A percentile compares a stretch with the other conserved stretches of the same genome.
These are phyloP conservation scores for Tephrocybe sp. DNA, from an alignment of 768 basidiomycete genomes.

Conservation along the genomic window DNA sequence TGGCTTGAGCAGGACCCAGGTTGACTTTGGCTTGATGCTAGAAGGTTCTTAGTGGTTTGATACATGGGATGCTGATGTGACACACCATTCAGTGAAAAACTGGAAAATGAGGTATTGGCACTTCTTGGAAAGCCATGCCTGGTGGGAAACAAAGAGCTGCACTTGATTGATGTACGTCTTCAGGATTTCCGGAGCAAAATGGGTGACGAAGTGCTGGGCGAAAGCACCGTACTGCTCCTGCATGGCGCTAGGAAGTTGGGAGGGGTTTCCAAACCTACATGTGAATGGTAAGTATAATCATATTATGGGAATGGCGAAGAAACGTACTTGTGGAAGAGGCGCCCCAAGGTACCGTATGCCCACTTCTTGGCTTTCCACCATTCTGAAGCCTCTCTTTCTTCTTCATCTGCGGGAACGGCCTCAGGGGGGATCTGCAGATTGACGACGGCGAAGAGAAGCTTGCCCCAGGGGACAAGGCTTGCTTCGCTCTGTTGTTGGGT, in stretches of 20 bases:
- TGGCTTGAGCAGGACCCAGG: slow-evolving; percentile 84
- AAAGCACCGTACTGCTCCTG: slow-evolving; percentile 68
- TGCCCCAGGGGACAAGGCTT: slow-evolving; percentile 85
- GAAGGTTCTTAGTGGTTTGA: neutral
- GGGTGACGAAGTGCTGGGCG: slow-evolving; percentile 70
- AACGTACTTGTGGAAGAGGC: slow-evolving; percentile 69
- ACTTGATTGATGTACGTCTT: slow-evolving; percentile 72
- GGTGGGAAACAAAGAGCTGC: slow-evolving; percentile 69
- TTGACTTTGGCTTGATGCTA: slow-evolving; percentile 91
- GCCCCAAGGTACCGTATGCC: slow-evolving; percentile 80
- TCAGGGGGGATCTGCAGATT: slow-evolving; percentile 65
- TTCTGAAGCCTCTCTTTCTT: slow-evolving; percentile 72
- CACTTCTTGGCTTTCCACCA: slow-evolving; percentile 96
- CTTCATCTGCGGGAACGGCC: slow-evolving; percentile 65
- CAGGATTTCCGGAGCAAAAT: slow-evolving; percentile 85
- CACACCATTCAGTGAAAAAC: slow-evolving; percentile 87
- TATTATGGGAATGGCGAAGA: neutral
- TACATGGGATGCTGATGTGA: neutral
- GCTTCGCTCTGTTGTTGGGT: slow-evolving; percentile 71
- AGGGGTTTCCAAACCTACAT: slow-evolving; percentile 78
- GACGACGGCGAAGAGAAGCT: slow-evolving; percentile 77
- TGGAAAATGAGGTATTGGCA: slow-evolving; percentile 80
- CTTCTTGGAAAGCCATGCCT: slow-evolving; percentile 79
- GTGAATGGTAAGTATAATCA: neutral
- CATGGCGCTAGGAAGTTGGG: slow-evolving; percentile 75